These are phyloP conservation scores for Balansia obtecta DNA, from an alignment of 2,329 filamentous ascomycete species.

Conservation along the genomic window DNA sequence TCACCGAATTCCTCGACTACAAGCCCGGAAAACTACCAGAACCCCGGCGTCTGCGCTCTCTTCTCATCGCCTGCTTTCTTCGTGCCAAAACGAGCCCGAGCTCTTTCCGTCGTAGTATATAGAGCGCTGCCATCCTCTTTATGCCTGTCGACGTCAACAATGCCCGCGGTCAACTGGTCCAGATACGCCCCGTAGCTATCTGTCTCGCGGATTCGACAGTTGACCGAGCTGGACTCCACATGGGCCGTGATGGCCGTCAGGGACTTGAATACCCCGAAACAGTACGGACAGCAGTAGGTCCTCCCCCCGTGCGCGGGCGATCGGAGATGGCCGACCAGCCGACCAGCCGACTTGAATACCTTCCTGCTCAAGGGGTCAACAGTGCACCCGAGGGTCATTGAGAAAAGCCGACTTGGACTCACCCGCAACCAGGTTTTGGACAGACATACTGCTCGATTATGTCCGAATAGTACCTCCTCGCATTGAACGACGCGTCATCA, in stretches of 20 bases:
- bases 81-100: neutral
- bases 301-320: slow-evolving; percentile 26
- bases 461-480: slow-evolving; percentile 31
- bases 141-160: slow-evolving; percentile 14
- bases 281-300: slow-evolving; percentile 30
- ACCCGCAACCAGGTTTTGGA: slow-evolving; percentile 39
- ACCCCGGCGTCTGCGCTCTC: neutral
- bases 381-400: neutral
- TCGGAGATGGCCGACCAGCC: slow-evolving; percentile 30
- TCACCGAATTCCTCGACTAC: neutral
- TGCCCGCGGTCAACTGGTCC: slow-evolving; percentile 20
- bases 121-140: slow-evolving; percentile 17
- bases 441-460: slow-evolving; percentile 37
- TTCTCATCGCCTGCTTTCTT: neutral
- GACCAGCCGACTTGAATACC: slow-evolving; percentile 21
- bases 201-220: slow-evolving; percentile 31
- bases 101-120: slow-evolving; percentile 13
- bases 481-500: slow-evolving; percentile 31
- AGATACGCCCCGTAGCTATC: slow-evolving; percentile 22
- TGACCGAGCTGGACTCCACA: slow-evolving; percentile 29
- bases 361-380: slow-evolving; percentile 20
- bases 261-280: slow-evolving; percentile 27
- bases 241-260: slow-evolving; percentile 34
- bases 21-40: neutral
- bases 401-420: slow-evolving; percentile 13